Evolutionary conservation across 495 filamentous ascomycete species (phyloP).

Genomic region (Daldinia bambusicola): DNA sequence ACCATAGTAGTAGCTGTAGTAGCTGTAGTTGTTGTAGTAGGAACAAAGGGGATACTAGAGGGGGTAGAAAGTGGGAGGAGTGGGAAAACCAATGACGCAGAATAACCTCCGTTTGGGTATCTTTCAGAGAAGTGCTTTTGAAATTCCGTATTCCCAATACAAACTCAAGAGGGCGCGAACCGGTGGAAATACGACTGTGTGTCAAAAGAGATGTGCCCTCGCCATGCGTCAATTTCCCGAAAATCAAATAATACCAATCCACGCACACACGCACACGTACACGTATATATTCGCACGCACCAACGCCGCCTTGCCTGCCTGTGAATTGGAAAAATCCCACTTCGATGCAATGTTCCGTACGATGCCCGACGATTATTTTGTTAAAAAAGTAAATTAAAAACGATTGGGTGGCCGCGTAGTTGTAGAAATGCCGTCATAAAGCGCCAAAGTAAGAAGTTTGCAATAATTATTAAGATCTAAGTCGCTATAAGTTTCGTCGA

Average conservation of each 20-base stretch:
- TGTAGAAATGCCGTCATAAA: slow-evolving; percentile 31
- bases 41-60: slow-evolving; percentile 38
- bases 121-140: slow-evolving; percentile 45
- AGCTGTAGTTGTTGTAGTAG: slow-evolving; percentile 5
- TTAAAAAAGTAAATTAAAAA: slow-evolving; percentile 29
- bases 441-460: slow-evolving; percentile 21
- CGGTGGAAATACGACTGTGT: slow-evolving; percentile 39
- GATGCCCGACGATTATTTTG: slow-evolving; percentile 39
- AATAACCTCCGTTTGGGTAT: slow-evolving; percentile 48
- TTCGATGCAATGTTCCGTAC: slow-evolving; percentile 44
- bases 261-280: slow-evolving; percentile 19
- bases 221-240: slow-evolving; percentile 44
- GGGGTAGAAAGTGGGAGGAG: slow-evolving; percentile 14
- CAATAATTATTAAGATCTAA: slow-evolving; percentile 27
- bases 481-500: slow-evolving; percentile 19
- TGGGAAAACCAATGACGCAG: slow-evolving; percentile 43
- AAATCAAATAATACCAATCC: slow-evolving; percentile 32
- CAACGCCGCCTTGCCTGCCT: slow-evolving; percentile 39
- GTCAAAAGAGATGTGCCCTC: slow-evolving; percentile 23
- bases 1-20: slow-evolving; percentile 1
- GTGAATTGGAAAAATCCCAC: slow-evolving; percentile 29
- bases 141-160: slow-evolving; percentile 43
- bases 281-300: slow-evolving; percentile 29
- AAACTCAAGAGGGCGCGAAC: slow-evolving; percentile 35
- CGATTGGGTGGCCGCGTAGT: slow-evolving; percentile 21